Base-by-base conservation (phyloP, 1,139 yeast species). In the Neolecta irregularis region DNA sequence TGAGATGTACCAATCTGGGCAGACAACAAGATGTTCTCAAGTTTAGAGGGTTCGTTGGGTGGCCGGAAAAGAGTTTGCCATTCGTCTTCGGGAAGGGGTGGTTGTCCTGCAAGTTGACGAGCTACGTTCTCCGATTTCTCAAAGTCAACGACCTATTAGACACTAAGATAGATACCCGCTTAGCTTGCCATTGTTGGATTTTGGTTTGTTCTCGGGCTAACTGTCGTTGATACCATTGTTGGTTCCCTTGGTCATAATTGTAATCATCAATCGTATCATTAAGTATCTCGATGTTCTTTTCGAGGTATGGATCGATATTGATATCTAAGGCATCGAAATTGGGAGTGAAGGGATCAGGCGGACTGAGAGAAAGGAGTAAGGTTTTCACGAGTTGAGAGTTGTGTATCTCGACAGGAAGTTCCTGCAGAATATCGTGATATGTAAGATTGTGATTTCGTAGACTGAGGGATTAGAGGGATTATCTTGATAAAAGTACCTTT, bases 221-320 rank as follows among this genome's bases (percentile, higher is more conserved):
- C 50, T 72, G 75, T 61, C 92, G 72, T 60, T 78, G 92, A 61
- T 73, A 80, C 56, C 74, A 74, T 61, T 78, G 78, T 63, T 76
- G 74, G 58, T 75, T 78, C 48, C 77, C 75, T 54, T 78, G 80
- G 52, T 78, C 91, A 51, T 74, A 74, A 59, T 75, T 75, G 61
- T 72, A 74, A 33, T 76, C 73, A 54, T 81, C 93, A 32, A 78
- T 69, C 37, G 81, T 72, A 40, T 75, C 77, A 51, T 74, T 68
- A 48, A 81, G 64, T 32, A 70, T 69, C 52, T 79, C 92, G 44
- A 76, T 67, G 48, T 65, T 65, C 48, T 53, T 52, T 45, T 58
- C 62, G 31, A 62, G 48, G 43, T 57, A 58, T 25, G 59, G 50
- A 50, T 65, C 62, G 43, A 57, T 49, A 38, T 60, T 50, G 13